Base-by-base conservation (phyloP, 345 rosid species). In the Atalantia buxifolia region DNA sequence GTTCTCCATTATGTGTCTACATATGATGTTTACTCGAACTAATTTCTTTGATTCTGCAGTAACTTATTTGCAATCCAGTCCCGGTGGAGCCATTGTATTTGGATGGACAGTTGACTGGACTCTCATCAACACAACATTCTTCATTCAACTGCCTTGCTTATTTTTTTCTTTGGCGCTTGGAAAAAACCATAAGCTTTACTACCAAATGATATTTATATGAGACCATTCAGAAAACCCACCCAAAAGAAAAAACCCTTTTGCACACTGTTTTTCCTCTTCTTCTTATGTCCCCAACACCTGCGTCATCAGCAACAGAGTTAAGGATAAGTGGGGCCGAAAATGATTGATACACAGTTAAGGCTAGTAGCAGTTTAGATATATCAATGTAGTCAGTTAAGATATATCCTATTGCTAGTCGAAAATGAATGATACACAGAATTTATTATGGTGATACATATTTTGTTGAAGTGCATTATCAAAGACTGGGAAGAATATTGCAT, bases 121-220 rank as follows among this genome's bases (percentile, higher is more conserved):
- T 16, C 82, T 85, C 24, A 70, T 83, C 75, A 78, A 73, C 74
- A 80, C 86, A 25, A 83, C 81, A 24, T 76, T 85, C 83, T 78
- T 83, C 21, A 12, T 85, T 9, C 81, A 72, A 75, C 9, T 36
- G 40, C 9, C 40, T 36, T 9, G 8, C 0, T 1, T 1, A 4
- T 5, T 6, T 35, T 35, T 35, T 35, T 35, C 1, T 36, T 83
- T 83, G 67, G 86, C 78, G 14, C 81, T 81, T 4, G 80, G 85
- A 21, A 83, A 83, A 72, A 75, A 78, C 83, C 27, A 19, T 76
- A 14, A 81, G 81, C 25, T 74, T 64, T 61, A 77, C 77, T 10
- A 42, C 81, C 19, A 77, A 72, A 0, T 80, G 61, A 76, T 19
- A 31, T 78, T 27, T 22, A 40, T 42, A 25, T 3, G 6, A n/a